Conservation (phyloP, 306 rosid genomes). For the Prunus mongolica region DNA sequence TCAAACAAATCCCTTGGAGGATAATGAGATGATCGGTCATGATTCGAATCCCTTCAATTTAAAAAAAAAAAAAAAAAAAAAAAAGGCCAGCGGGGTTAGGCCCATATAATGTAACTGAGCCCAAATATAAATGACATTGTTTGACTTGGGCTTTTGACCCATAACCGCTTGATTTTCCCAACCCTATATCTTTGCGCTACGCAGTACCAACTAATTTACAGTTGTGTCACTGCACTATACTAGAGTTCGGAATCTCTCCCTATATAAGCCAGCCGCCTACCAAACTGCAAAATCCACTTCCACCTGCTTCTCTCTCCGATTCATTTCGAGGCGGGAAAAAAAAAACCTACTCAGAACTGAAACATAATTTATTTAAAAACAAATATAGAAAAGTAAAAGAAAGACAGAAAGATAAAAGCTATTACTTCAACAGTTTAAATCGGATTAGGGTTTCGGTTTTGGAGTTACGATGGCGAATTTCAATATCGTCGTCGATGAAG, state of each 20-base stretch:
- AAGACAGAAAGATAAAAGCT: background rate
- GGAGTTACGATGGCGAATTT: slow-evolving; percentile 41
- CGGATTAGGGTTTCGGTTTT: slow-evolving; percentile 3
- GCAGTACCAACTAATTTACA: background rate
- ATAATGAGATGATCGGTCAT: too few species aligned
- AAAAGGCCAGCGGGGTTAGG: background rate
- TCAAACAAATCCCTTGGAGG: too few species aligned
- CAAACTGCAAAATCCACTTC: background rate
- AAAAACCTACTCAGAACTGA: background rate
- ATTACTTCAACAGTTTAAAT: background rate
- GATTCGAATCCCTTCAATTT: too few species aligned
- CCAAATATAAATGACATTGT: background rate
- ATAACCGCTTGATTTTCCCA: background rate
- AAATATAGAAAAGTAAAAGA: background rate
- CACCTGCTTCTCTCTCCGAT: background rate
- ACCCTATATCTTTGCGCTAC: background rate
- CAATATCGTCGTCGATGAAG: slow-evolving; percentile 49
- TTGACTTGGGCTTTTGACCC: too few species aligned
- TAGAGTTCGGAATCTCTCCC: background rate
- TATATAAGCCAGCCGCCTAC: background rate
- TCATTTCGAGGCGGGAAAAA: slow-evolving; percentile 14
- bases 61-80: too few species aligned
- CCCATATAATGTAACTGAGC: background rate
- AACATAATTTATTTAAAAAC: background rate
- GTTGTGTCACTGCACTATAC: background rate